A percentile compares a stretch with the other conserved stretches of the same genome.
These are phyloP conservation scores for Chaetomiaceae sp. DNA, from an alignment of 2,329 filamentous ascomycete species.

Conservation along the genomic window DNA sequence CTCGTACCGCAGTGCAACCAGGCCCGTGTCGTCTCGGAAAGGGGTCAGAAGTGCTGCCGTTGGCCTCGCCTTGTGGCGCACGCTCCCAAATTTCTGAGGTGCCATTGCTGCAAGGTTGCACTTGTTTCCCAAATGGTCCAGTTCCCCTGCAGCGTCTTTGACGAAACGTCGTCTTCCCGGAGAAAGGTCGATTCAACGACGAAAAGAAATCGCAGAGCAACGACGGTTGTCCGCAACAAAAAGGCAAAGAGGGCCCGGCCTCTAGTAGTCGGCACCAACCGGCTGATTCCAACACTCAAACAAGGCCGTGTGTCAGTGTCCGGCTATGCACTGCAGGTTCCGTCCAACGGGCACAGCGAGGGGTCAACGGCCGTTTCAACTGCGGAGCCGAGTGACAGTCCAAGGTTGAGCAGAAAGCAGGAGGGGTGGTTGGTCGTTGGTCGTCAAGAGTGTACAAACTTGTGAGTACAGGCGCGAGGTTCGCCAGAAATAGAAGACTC, in stretches of 20 bases:
- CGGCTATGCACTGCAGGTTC: conserved; percentile 13
- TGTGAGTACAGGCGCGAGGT: too few relatives aligned
- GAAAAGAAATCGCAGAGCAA: too few relatives aligned
- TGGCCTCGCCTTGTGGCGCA: conserved; percentile 40
- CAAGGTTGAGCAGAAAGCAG: background rate
- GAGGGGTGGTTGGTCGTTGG: background rate
- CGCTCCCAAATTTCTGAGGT: conserved; percentile 40
- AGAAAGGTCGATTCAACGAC: too few relatives aligned
- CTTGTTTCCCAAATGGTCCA: conserved; percentile 11
- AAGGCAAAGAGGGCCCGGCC: too few relatives aligned
- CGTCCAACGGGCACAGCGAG: background rate
- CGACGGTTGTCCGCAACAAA: too few relatives aligned
- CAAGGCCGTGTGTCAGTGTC: conserved; percentile 11
- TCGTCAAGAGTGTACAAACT: background rate
- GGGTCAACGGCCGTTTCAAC: conserved; percentile 4
- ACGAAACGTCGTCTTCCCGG: too few relatives aligned
- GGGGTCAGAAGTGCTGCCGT: conserved; percentile 34
- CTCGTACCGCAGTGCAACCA: conserved; percentile 58
- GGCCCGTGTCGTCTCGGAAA: conserved; percentile 45
- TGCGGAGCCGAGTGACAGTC: conserved; percentile 7
- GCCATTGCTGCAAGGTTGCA: conserved; percentile 32
- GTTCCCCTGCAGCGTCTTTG: too few relatives aligned
- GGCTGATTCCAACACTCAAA: background rate
- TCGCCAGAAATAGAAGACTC: conserved; percentile 5
- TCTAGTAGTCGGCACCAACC: background rate